These are phyloP conservation scores for Pontederia crassipes DNA, from an alignment of 176 grass and related monocot genomes.

Conservation along the genomic window DNA sequence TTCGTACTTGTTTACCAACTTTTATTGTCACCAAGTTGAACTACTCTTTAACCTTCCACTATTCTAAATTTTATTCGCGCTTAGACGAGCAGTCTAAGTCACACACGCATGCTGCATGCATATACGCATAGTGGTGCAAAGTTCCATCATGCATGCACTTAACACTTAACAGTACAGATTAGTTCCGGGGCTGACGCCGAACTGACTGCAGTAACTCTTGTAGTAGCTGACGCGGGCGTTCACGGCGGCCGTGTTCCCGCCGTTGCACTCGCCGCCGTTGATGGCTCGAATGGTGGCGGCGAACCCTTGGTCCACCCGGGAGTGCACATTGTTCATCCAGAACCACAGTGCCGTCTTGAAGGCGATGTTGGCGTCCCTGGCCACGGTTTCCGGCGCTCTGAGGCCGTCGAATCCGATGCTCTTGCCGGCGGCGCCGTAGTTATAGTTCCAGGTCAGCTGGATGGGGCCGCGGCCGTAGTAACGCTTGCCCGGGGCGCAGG, in stretches of 20 bases:
- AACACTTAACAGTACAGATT: slow-evolving; percentile 49
- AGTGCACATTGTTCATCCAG: slow-evolving; percentile 60
- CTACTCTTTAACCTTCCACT: too few species aligned
- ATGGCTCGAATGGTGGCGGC: slow-evolving; percentile 45
- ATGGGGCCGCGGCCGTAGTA: slow-evolving; percentile 85
- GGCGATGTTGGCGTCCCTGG: slow-evolving; percentile 34
- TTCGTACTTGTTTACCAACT: too few species aligned
- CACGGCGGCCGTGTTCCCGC: slow-evolving; percentile 36
- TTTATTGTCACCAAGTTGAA: too few species aligned
- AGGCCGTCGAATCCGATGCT: slow-evolving; percentile 83
- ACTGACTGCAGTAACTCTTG: slow-evolving; percentile 53
- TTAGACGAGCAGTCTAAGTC: too few species aligned
- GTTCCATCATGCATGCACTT: too few species aligned
- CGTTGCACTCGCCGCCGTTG: slow-evolving; percentile 69
- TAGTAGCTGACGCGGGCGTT: slow-evolving; percentile 46
- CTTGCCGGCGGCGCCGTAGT: slow-evolving; percentile 62
- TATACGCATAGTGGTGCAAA: too few species aligned
- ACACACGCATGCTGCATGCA: too few species aligned
- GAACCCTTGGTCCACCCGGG: slow-evolving; percentile 30
- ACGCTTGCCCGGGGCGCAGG: slow-evolving; percentile 47
- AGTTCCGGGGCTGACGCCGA: slow-evolving; percentile 55
- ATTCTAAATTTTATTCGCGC: too few species aligned
- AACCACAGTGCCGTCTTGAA: slow-evolving; percentile 73
- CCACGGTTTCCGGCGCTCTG: slow-evolving; percentile 48
- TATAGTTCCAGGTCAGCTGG: slow-evolving; percentile 80